Base-by-base conservation (phyloP, 768 basidiomycete genomes). In the Mycena latifolia region DNA sequence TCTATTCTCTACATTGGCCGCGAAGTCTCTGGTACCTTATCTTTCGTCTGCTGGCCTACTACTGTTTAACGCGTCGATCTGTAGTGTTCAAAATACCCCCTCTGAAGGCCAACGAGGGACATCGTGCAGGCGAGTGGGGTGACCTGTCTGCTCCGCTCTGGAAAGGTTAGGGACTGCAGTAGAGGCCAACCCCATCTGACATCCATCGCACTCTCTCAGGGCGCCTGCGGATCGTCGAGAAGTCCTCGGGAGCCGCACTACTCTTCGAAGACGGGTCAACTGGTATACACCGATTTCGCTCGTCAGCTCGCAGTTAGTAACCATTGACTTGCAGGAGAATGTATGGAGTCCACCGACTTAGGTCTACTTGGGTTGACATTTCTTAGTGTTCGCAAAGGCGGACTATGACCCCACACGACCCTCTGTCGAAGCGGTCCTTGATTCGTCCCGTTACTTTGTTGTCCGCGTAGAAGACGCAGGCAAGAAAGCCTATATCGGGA, bases 381-480 rank as follows among this genome's bases (percentile, higher is more conserved):
- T 65, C 31, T 39, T 77, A 93, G 94, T 93, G 60, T 98, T 98
- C 81, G 96, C 96, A 46, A 90, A 87, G 69, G 89, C 95, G 18
- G 87, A 87, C 47, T 98, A 98, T 74, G 91, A 93, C 73, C 84
- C 89, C 18, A 79, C 86, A 47, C 89, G 88, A 63, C 93, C 94
- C 6, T 90, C 87, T 29, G 93, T 98, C n/a, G 96, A 98, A 70
- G 92, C 94, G n/a, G 95, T 96, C 18, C 84, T 98, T 28, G 96
- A 98, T 76, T 96, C 95, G 1, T 96, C 95, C 14, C 89, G 96
- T 52, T 98, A 98, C 76, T 98, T 98, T 74, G 96, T 97, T 18
- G 82, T 98, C 45, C 86, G 94, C 58, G 92, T 98, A 3, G 96
- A 98, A 76, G 95, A 96, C 71, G 84, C 82, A 18, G 94, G 94